Percentiles rank a stretch among this genome's conserved stretches.
phyloP scores from a whole-genome alignment of 148 eudicot species.

The Silene conica region DNA sequence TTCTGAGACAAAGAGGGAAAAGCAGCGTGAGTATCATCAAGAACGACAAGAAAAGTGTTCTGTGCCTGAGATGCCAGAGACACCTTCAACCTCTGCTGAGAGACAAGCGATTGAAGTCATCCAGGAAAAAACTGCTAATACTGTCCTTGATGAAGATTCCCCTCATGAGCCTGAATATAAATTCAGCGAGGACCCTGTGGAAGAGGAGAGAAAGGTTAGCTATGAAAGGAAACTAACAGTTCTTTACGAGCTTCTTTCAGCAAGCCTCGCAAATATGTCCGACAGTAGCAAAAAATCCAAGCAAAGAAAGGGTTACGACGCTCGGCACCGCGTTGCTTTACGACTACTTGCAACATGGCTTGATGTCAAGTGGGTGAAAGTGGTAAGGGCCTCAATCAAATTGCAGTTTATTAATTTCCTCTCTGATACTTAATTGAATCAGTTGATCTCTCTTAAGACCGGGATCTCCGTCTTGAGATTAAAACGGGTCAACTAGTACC shows the following conservation, averaged over 20 bases:
- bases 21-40: slow-evolving; percentile 53
- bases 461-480: no score
- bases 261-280: slow-evolving; percentile 74
- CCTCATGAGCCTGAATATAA: slow-evolving; percentile 32
- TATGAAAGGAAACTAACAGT: slow-evolving; percentile 67
- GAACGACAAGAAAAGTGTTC: slow-evolving; percentile 58
- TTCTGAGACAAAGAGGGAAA: slow-evolving; percentile 45
- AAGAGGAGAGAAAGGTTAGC: slow-evolving; percentile 61
- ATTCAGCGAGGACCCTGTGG: slow-evolving; percentile 46
- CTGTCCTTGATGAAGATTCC: slow-evolving; percentile 29
- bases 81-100: slow-evolving; percentile 35
- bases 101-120: slow-evolving; percentile 29
- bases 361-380: slow-evolving; percentile 70
- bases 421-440: not conserved
- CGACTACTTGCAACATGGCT: slow-evolving; percentile 89
- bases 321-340: slow-evolving; percentile 85
- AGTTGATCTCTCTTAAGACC: no score
- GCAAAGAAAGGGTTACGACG: slow-evolving; percentile 77
- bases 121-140: slow-evolving; percentile 25
- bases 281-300: slow-evolving; percentile 44
- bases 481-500: no score
- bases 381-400: slow-evolving; percentile 43
- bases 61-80: slow-evolving; percentile 29
- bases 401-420: not conserved
- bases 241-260: slow-evolving; percentile 86